Conservation (phyloP, 2,329 filamentous ascomycete species). For the Colletotrichum sp. region DNA sequence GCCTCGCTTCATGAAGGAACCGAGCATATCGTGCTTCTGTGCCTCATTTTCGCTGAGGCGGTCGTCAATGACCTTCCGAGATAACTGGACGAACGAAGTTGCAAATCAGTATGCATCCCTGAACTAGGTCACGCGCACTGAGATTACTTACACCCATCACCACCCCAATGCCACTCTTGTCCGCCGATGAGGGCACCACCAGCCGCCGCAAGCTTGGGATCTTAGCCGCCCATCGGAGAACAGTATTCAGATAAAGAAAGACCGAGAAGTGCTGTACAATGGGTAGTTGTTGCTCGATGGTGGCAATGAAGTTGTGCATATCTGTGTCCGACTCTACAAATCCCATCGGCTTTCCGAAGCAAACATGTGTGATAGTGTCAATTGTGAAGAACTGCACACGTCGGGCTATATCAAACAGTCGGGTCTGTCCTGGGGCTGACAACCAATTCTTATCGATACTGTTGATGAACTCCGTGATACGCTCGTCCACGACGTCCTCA, state of each 20-base stretch:
- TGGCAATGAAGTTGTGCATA: slow-evolving; percentile 50
- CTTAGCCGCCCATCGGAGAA: slow-evolving; percentile 41
- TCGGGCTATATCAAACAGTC: slow-evolving; percentile 51
- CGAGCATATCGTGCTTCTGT: slow-evolving; percentile 57
- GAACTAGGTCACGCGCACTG: not conserved
- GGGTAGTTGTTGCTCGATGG: slow-evolving; percentile 45
- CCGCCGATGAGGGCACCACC: not conserved
- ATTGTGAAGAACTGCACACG: slow-evolving; percentile 57
- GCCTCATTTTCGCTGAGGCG: slow-evolving; percentile 48
- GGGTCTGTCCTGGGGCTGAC: slow-evolving; percentile 29
- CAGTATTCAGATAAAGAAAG: slow-evolving; percentile 44
- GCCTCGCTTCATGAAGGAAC: slow-evolving; percentile 44
- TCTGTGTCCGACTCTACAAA: slow-evolving; percentile 51
- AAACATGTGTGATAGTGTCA: slow-evolving; percentile 58
- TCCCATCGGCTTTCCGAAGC: slow-evolving; percentile 53
- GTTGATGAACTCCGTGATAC: slow-evolving; percentile 47
- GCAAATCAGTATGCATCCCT: not conserved
- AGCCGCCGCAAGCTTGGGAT: not conserved
- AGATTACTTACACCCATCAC: not conserved
- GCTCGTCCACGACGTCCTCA: slow-evolving; percentile 53
- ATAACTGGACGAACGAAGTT: not conserved
- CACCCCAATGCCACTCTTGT: not conserved
- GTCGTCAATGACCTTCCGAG: slow-evolving; percentile 48
- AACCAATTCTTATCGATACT: slow-evolving; percentile 46
- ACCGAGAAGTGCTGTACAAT: slow-evolving; percentile 45